phyloP scores from a whole-genome alignment of 768 basidiomycete species.

The Melanogaster broomeanus region DNA sequence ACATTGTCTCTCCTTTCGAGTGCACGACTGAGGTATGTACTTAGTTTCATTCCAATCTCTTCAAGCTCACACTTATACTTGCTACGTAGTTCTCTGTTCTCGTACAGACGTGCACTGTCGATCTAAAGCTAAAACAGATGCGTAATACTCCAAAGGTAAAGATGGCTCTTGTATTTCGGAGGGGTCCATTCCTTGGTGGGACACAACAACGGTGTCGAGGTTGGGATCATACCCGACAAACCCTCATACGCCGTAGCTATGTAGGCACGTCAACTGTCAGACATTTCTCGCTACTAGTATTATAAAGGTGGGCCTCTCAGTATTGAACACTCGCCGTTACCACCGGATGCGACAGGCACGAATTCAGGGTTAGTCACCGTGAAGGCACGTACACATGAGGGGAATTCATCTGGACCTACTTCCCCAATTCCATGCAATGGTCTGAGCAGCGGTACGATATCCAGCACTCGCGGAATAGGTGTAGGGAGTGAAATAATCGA shows the following conservation, averaged over 20 bases:
- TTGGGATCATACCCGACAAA: conserved; percentile 49
- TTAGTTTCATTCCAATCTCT: too few relatives aligned
- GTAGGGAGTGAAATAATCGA: conserved; percentile 45
- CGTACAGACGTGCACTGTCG: too few relatives aligned
- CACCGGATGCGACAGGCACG: conserved; percentile 44
- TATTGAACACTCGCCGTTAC: conserved; percentile 44
- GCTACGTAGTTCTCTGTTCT: too few relatives aligned
- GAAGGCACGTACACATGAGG: too few relatives aligned
- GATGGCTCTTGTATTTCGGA: conserved; percentile 20
- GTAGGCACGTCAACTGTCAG: not conserved
- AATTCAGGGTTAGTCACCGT: conserved; percentile 40
- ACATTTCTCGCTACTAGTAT: not conserved
- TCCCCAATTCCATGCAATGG: conserved; percentile 51
- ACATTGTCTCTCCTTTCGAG: too few relatives aligned
- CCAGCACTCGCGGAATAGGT: conserved; percentile 48
- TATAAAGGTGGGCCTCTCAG: conserved; percentile 41
- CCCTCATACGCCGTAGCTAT: conserved; percentile 40
- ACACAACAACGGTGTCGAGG: conserved; percentile 33
- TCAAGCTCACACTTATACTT: too few relatives aligned
- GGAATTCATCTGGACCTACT: conserved; percentile 26
- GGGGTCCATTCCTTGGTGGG: conserved; percentile 33
- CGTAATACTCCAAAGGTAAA: not conserved
- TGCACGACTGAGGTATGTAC: too few relatives aligned
- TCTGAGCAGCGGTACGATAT: conserved; percentile 42
- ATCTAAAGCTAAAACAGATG: too few relatives aligned